These are phyloP conservation scores for Neofusicoccum sp. DNA, from an alignment of 2,329 filamentous ascomycete genomes.

Conservation along the genomic window DNA sequence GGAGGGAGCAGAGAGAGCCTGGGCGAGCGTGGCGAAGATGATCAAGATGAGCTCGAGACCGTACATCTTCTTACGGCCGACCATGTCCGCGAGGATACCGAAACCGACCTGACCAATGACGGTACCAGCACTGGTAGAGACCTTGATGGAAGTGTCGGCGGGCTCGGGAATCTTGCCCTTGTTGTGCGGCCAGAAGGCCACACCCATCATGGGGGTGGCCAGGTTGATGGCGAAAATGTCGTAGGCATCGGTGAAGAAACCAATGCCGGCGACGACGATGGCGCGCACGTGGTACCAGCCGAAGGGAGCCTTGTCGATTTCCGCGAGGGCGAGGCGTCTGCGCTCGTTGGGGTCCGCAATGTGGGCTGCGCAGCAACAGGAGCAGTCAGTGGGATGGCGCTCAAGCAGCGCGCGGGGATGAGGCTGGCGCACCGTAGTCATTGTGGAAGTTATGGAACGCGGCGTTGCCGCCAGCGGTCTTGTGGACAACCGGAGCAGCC, in stretches of 20 bases:
- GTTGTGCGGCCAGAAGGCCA: constrained; percentile 68
- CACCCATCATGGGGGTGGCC: constrained; percentile 72
- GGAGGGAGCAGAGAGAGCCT: constrained; percentile 40
- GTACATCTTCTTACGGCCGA: constrained; percentile 84
- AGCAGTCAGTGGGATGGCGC: background rate
- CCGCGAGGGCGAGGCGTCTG: constrained; percentile 74
- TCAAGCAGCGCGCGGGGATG: background rate
- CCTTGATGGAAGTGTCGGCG: constrained; percentile 82
- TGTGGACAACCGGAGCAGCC: constrained; percentile 22
- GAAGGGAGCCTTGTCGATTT: constrained; percentile 80
- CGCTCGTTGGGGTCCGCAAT: constrained; percentile 75
- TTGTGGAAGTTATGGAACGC: constrained; percentile 68
- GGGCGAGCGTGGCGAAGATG: constrained; percentile 43
- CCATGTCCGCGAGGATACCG: constrained; percentile 66
- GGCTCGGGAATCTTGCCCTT: constrained; percentile 59
- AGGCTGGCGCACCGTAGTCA: constrained; percentile 55
- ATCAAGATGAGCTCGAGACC: constrained; percentile 54
- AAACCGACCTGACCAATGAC: constrained; percentile 82
- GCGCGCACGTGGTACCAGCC: constrained; percentile 82
- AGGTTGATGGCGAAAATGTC: constrained; percentile 70
- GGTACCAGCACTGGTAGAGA: constrained; percentile 80
- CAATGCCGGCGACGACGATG: constrained; percentile 76
- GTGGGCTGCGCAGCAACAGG: constrained; percentile 33
- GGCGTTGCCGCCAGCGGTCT: constrained; percentile 31
- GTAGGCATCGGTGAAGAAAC: constrained; percentile 89